Percentiles rank a stretch among this genome's conserved stretches.
Conservation (phyloP, 2,329 filamentous ascomycete species). For the Colletotrichum endophyticum region DNA sequence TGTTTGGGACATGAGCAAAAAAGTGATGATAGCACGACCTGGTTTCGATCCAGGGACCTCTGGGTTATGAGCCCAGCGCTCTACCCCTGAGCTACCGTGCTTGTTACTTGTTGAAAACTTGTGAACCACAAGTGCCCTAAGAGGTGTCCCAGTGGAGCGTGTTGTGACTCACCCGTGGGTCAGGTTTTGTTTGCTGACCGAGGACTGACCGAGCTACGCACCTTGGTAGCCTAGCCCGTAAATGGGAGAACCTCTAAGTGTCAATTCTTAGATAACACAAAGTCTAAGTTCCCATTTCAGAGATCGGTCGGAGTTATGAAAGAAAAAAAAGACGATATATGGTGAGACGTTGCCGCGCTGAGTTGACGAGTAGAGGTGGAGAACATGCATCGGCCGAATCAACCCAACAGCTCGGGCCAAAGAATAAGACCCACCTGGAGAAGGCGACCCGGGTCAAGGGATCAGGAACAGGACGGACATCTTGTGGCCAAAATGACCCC, state of each 20-base stretch:
- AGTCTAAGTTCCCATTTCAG: rapidly evolving
- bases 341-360: background rate
- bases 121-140: background rate
- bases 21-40: background rate
- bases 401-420: background rate
- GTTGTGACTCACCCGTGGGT: background rate
- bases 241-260: background rate
- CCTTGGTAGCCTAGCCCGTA: background rate
- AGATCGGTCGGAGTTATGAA: rapidly evolving
- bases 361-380: background rate
- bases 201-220: background rate
- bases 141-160: background rate
- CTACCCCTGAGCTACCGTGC: constrained; percentile 13
- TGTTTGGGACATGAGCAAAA: background rate
- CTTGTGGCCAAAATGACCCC: rapidly evolving
- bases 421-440: background rate
- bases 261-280: background rate
- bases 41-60: constrained; percentile 14
- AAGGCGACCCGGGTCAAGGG: background rate
- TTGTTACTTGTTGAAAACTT: background rate
- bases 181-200: background rate
- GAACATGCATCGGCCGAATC: background rate
- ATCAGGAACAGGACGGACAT: background rate
- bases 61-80: constrained; percentile 15
- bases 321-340: rapidly evolving